Percentiles rank a stretch among this genome's conserved stretches.
Conservation (phyloP, 306 rosid genomes). For the Ochetophila trinervis region DNA sequence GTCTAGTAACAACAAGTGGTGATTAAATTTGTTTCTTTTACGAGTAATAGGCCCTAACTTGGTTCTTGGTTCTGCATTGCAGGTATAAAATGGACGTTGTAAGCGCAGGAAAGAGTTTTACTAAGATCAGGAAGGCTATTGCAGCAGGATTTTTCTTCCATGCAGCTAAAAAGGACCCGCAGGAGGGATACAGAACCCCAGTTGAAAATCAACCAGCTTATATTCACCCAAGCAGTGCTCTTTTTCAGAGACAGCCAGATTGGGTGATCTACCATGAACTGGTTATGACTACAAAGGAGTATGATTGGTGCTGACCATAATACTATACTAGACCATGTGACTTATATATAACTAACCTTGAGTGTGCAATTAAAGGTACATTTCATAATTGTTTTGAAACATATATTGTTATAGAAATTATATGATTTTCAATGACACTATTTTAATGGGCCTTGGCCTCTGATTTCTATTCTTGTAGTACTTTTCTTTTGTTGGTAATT, state of each 20-base stretch:
- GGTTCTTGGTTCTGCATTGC: constrained; percentile 14
- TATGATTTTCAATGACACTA: too few relatives aligned
- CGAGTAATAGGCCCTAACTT: constrained; percentile 10
- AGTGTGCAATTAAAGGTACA: too few relatives aligned
- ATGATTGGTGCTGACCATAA: constrained; percentile 8
- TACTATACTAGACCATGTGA: too few relatives aligned
- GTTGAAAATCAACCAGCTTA: constrained; percentile 85
- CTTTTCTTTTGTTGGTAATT: too few relatives aligned
- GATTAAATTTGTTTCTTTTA: too few relatives aligned
- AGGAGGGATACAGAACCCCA: constrained; percentile 82
- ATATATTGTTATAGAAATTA: too few relatives aligned
- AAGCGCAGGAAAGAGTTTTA: constrained; percentile 72
- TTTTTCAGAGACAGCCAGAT: constrained; percentile 84
- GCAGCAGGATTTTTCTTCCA: constrained; percentile 85
- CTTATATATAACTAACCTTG: too few relatives aligned
- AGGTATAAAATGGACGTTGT: constrained; percentile 89
- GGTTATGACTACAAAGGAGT: constrained; percentile 87
- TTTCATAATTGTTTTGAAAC: too few relatives aligned
- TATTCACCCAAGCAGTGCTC: constrained; percentile 77
- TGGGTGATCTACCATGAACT: constrained; percentile 94
- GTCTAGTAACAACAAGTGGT: too few relatives aligned
- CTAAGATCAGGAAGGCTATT: constrained; percentile 79
- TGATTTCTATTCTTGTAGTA: too few relatives aligned
- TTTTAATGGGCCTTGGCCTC: too few relatives aligned
- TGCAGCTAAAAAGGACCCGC: constrained; percentile 79